Evolutionary conservation across 2,329 filamentous ascomycete genomes (phyloP).

Genomic region (Gaeumannomyces tritici): DNA sequence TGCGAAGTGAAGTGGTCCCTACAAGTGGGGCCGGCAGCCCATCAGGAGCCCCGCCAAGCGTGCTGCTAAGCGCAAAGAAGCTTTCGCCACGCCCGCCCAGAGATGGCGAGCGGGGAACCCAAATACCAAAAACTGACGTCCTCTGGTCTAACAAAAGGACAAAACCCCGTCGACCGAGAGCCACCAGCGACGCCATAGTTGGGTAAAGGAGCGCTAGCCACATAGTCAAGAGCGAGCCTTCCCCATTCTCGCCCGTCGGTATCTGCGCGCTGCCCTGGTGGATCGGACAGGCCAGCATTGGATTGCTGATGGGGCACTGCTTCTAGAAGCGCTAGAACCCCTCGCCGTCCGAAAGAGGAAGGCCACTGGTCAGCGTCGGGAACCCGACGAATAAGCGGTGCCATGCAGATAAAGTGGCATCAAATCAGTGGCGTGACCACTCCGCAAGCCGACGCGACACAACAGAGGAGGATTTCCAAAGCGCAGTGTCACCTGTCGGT

Average conservation of each 20-base stretch:
- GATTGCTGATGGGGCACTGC: neutral
- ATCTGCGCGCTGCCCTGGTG: too few relatives aligned
- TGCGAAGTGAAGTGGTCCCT: neutral
- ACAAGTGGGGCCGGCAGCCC: too few relatives aligned
- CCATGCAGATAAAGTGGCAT: neutral
- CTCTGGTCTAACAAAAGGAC: neutral
- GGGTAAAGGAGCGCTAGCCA: too few relatives aligned
- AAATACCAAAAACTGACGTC: neutral
- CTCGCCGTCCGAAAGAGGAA: neutral
- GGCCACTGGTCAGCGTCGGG: neutral
- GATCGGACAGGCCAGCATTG: too few relatives aligned
- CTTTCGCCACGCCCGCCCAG: slow-evolving; percentile 1
- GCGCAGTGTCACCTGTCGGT: too few relatives aligned
- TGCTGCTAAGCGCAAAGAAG: neutral
- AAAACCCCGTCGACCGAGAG: neutral
- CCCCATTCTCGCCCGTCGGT: neutral
- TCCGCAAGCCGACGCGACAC: neutral
- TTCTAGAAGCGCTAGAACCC: neutral
- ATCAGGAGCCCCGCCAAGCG: neutral
- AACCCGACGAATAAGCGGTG: neutral
- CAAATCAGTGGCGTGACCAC: too few relatives aligned
- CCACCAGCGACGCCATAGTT: neutral
- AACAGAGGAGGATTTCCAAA: neutral
- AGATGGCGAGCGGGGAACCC: neutral
- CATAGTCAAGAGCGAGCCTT: too few relatives aligned